Conservation (phyloP, 2,329 filamentous ascomycete genomes). For the Alternaria triticimaculans region DNA sequence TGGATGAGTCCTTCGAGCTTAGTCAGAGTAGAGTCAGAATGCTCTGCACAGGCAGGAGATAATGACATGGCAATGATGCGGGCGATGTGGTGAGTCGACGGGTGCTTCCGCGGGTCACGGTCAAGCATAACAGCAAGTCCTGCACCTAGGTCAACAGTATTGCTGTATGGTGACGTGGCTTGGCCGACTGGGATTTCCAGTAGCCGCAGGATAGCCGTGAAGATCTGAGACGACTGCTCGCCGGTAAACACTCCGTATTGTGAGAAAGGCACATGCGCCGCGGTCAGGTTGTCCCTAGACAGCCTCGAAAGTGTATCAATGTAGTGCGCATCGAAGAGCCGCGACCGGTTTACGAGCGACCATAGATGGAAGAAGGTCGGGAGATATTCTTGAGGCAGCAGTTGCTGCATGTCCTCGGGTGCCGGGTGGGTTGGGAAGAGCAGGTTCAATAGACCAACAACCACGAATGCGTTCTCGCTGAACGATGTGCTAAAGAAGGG, state of each 20-base stretch:
- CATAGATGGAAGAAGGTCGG: constrained; percentile 97
- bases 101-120: constrained; percentile 92
- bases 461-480: constrained; percentile 88
- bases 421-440: constrained; percentile 84
- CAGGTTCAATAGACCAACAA: constrained; percentile 85
- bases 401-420: constrained; percentile 71
- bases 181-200: constrained; percentile 97
- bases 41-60: constrained; percentile 79
- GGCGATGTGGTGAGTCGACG: constrained; percentile 88
- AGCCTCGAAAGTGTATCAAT: constrained; percentile 89
- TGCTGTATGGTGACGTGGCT: constrained; percentile 88
- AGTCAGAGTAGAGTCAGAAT: constrained; percentile 79
- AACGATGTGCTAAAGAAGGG: constrained; percentile 88
- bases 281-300: constrained; percentile 80
- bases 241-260: constrained; percentile 90
- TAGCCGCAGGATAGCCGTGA: constrained; percentile 86
- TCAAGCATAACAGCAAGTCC: constrained; percentile 88
- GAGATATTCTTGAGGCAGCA: constrained; percentile 87
- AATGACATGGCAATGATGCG: constrained; percentile 92
- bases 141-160: constrained; percentile 77
- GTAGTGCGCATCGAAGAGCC: constrained; percentile 83
- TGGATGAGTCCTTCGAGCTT: constrained; percentile 91
- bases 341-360: constrained; percentile 91
- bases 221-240: constrained; percentile 90
- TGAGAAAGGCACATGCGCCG: constrained; percentile 77